phyloP scores from a whole-genome alignment of 129 eudicot species.

The Saposhnikovia divaricata region DNA sequence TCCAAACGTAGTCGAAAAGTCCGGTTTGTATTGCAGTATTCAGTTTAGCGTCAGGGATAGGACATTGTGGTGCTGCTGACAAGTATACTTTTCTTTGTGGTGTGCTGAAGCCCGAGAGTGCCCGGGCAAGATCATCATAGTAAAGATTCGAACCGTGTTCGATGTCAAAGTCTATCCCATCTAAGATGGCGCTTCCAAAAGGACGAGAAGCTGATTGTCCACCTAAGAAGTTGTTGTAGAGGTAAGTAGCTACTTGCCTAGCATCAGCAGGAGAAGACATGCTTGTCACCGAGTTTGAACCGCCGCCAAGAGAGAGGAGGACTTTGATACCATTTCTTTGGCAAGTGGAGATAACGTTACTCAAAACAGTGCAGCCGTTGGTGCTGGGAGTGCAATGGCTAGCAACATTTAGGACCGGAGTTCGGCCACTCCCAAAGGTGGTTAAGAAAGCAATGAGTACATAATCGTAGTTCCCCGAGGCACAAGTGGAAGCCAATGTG shows the following conservation, averaged over 20 bases:
- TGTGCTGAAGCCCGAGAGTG: constrained; percentile 25
- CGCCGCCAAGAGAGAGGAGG: constrained; percentile 63
- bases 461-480: constrained; percentile 44
- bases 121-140: constrained; percentile 45
- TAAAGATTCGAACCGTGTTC: constrained; percentile 32
- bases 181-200: constrained; percentile 52
- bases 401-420: constrained; percentile 54
- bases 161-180: constrained; percentile 70
- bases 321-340: constrained; percentile 50
- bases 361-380: constrained; percentile 31
- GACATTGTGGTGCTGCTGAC: constrained; percentile 80
- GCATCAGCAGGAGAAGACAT: constrained; percentile 58
- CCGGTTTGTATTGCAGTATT: constrained; percentile 32
- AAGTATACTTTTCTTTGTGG: constrained; percentile 44
- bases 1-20: constrained; percentile 65
- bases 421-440: constrained; percentile 42
- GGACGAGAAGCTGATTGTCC: constrained; percentile 49
- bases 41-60: constrained; percentile 37
- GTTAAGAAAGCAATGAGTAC: constrained; percentile 53
- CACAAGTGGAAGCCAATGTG: constrained; percentile 39
- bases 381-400: constrained; percentile 51
- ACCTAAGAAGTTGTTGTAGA: constrained; percentile 52
- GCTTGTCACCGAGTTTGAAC: constrained; percentile 21
- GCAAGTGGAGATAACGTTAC: constrained; percentile 33
- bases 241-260: constrained; percentile 33